Base-by-base conservation (phyloP, 352 stramenopile genomes). In the Pythium oligandrum region DNA sequence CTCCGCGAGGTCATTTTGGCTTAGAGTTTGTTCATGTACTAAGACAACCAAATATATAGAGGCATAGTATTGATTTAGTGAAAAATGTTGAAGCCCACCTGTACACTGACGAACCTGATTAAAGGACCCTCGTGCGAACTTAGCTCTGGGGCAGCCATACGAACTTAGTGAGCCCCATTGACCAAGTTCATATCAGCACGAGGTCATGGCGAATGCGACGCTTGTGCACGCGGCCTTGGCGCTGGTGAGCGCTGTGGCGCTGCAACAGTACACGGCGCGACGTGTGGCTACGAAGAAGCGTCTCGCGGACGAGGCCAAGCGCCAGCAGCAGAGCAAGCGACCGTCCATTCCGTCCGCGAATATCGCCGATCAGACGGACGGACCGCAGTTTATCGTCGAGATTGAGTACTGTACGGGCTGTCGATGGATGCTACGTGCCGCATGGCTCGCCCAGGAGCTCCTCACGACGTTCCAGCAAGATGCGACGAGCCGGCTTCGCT, bases 381-480 rank as follows among this genome's bases (percentile, higher is more conserved):
- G 17, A 26, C 17, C 17, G 17, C 17, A 26, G 17, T 89, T 69
- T 48, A 66, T 84, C 12, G 75, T 93, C n/a, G 79, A 93, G 66
- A 97, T 98, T 54, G 75, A 89, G 53, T 98, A 98, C 69, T 97
- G 90, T 62, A 93, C 81, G 10, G 83, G 86, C 42, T 97, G 89
- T 42, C 78, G 77, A 53, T 97, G 90, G 88, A 81, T 96, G 70
- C 72, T 97, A 35, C 83, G 90, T 42, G 75, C 82, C 7, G 82
- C 75, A 44, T 98, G 88, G 74, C 82, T 97, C 60, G 88, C 78
- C 30, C 87, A 96, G 57, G 93, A 98, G 68, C 69, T 98, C 35
- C 73, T 98, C 35, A 96, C 77, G 37, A 97, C 90, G 17, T 98
- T 97, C 78, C 71, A 95, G 61, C 62, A 74, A 47, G 86, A 97